Conservation (phyloP, 2,329 filamentous ascomycete species). For the Beauveria australis region DNA sequence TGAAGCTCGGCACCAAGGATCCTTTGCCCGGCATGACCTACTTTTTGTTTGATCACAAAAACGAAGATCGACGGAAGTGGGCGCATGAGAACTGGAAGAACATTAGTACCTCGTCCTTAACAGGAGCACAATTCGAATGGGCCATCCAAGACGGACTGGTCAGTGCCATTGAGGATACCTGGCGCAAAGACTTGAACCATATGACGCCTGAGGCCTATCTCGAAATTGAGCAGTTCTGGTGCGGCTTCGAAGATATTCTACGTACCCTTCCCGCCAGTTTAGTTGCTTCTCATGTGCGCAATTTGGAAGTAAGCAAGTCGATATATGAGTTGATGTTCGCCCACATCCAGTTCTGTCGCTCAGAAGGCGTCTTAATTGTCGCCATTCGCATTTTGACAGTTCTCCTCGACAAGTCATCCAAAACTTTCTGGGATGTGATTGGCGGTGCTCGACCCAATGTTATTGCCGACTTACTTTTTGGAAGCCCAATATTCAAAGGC, state of each 20-base stretch:
- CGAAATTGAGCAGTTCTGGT: constrained; percentile 68
- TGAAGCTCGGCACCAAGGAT: constrained; percentile 64
- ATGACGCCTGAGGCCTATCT: constrained; percentile 27
- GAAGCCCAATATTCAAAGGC: constrained; percentile 57
- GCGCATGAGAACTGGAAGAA: constrained; percentile 31
- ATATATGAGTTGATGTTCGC: constrained; percentile 55
- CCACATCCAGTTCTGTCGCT: constrained; percentile 42
- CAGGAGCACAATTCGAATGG: constrained; percentile 75
- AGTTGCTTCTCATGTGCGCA: constrained; percentile 69
- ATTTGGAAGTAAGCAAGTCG: constrained; percentile 58
- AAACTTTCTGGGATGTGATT: constrained; percentile 83
- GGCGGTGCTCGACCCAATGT: constrained; percentile 70
- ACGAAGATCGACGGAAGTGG: constrained; percentile 45
- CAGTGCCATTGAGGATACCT: constrained; percentile 55
- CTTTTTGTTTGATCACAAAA: constrained; percentile 62
- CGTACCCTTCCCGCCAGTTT: constrained; percentile 63
- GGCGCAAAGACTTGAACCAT: constrained; percentile 33
- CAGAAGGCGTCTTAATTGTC: constrained; percentile 53
- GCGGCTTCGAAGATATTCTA: constrained; percentile 66
- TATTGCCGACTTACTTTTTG: constrained; percentile 77
- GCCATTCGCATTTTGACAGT: constrained; percentile 62
- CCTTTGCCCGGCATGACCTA: constrained; percentile 75
- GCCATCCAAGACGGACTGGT: constrained; percentile 68
- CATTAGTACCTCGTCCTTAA: constrained; percentile 52
- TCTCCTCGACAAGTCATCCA: constrained; percentile 66